phyloP scores from a whole-genome alignment of 2,329 filamentous ascomycete species.

The Fusarium sp. region DNA sequence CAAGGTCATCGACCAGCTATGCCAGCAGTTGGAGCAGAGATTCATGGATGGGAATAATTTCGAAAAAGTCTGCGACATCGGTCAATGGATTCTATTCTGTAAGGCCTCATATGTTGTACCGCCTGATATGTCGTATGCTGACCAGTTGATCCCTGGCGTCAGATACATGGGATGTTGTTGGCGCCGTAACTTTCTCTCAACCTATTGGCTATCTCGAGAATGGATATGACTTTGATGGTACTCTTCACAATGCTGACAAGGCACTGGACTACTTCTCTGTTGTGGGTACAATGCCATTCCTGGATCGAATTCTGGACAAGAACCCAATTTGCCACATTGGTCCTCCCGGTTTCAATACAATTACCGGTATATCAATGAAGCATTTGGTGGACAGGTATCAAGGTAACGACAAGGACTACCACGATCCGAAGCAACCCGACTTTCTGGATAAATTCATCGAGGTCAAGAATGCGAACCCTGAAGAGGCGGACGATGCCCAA shows the following conservation, averaged over 20 bases:
- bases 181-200: not conserved
- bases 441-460: constrained; percentile 57
- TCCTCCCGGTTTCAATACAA: constrained; percentile 47
- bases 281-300: not conserved
- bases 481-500: constrained; percentile 50
- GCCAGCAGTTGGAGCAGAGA: not conserved
- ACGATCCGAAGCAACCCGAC: constrained; percentile 46
- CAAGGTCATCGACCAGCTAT: constrained; percentile 42
- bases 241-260: not conserved
- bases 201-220: not conserved
- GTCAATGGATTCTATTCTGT: not conserved
- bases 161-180: not conserved
- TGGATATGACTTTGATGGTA: not conserved
- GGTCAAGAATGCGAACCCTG: constrained; percentile 48
- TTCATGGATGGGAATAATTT: not conserved
- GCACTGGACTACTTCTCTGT: not conserved
- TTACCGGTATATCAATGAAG: constrained; percentile 45
- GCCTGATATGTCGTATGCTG: not conserved
- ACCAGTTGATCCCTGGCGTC: not conserved
- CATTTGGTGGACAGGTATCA: constrained; percentile 46
- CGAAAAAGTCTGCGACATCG: not conserved
- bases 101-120: not conserved
- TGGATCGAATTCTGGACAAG: not conserved
- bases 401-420: constrained; percentile 44
- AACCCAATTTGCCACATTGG: constrained; percentile 49